These are phyloP conservation scores for Paramyrothecium sp. DNA, from an alignment of 2,329 filamentous ascomycete species.

Conservation along the genomic window DNA sequence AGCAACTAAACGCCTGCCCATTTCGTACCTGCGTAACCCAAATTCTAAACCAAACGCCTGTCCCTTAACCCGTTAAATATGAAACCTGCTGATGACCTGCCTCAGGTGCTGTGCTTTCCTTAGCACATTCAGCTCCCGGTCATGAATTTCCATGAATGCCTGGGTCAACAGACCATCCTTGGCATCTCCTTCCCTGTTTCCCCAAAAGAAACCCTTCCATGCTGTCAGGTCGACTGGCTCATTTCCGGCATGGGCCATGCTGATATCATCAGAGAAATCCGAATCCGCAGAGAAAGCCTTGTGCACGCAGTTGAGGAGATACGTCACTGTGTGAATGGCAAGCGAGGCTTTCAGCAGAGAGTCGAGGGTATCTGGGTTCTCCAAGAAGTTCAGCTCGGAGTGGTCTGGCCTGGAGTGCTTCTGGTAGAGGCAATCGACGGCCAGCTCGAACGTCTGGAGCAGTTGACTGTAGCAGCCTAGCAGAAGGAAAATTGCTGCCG, in stretches of 20 bases:
- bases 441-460: slow-evolving; percentile 9
- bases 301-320: slow-evolving; percentile 9
- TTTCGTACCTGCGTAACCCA: no score
- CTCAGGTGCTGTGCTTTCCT: slow-evolving; percentile 7
- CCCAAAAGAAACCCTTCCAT: slow-evolving; percentile 10
- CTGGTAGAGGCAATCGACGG: slow-evolving; percentile 8
- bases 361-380: slow-evolving; percentile 2
- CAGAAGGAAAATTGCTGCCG: slow-evolving; percentile 8
- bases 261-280: neutral
- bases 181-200: slow-evolving; percentile 3
- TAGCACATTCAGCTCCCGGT: slow-evolving; percentile 8
- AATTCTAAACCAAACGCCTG: no score
- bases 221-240: neutral
- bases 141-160: slow-evolving; percentile 10
- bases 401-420: slow-evolving; percentile 4
- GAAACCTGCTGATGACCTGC: slow-evolving; percentile 10
- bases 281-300: slow-evolving; percentile 1
- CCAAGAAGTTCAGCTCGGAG: neutral
- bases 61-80: slow-evolving; percentile 2
- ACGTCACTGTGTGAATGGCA: slow-evolving; percentile 10
- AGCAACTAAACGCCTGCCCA: no score
- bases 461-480: slow-evolving; percentile 11
- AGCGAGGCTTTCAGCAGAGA: slow-evolving; percentile 9
- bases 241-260: neutral
- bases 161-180: slow-evolving; percentile 8